A percentile compares a stretch with the other conserved stretches of the same genome.
phyloP scores from a whole-genome alignment of 2,329 filamentous ascomycete species.

The Colletotrichum destructivum region DNA sequence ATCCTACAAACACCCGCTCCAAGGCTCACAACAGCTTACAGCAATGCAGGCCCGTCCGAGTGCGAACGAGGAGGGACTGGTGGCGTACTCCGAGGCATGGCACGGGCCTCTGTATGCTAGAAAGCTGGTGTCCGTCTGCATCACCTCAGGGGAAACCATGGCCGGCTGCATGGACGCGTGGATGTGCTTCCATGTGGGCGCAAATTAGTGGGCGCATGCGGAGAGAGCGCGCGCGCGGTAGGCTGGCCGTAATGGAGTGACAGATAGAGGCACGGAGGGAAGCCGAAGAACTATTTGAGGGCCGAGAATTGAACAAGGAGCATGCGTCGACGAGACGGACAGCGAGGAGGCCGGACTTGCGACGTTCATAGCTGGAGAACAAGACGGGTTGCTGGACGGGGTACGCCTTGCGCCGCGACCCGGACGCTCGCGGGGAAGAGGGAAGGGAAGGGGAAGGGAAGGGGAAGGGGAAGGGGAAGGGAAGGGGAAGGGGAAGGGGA shows the following conservation, averaged over 20 bases:
- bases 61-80: constrained; percentile 13
- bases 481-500: no score
- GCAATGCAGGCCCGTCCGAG: constrained; percentile 8
- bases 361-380: neutral
- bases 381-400: neutral
- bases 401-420: neutral
- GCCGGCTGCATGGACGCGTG: constrained; percentile 24
- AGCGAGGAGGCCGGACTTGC: neutral
- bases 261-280: neutral
- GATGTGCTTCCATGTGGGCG: constrained; percentile 32
- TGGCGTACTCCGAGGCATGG: constrained; percentile 11
- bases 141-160: constrained; percentile 33
- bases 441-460: no score
- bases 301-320: neutral
- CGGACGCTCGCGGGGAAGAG: neutral
- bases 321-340: neutral
- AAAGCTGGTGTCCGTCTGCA: constrained; percentile 30
- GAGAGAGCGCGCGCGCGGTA: neutral
- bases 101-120: constrained; percentile 27
- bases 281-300: neutral
- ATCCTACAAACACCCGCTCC: no score
- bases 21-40: no score
- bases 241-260: neutral
- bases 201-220: constrained; percentile 25
- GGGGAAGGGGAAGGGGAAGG: no score